These are phyloP conservation scores for Choanephora cucurbitarum DNA, from an alignment of 371 early-diverging fungal genomes.

Conservation along the genomic window DNA sequence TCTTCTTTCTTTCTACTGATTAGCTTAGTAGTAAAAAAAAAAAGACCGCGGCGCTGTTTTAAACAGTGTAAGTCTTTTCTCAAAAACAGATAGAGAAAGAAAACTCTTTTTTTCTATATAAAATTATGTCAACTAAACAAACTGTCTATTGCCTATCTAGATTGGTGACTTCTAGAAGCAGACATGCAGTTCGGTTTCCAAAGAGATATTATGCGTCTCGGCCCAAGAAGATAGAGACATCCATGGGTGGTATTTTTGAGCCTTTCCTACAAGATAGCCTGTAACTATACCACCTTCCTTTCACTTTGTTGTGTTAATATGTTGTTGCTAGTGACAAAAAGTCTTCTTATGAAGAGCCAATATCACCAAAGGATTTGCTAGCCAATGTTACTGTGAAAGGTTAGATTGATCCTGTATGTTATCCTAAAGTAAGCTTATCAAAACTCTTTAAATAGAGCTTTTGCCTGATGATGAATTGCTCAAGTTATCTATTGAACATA, in stretches of 20 bases:
- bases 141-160: neutral
- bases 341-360: conserved; percentile 1
- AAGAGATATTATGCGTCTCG: conserved; percentile 20
- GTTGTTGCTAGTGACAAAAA: conserved; percentile 7
- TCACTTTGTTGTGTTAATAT: no score
- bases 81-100: no score
- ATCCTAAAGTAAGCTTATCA: neutral
- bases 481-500: conserved; percentile 23
- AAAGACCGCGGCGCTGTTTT: neutral
- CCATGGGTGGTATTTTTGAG: conserved; percentile 46
- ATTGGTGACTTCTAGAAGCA: conserved; percentile 4
- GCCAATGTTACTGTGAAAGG: conserved; percentile 21
- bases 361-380: conserved; percentile 12
- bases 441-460: conserved; percentile 15
- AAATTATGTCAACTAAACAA: conserved; percentile 5
- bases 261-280: conserved; percentile 36
- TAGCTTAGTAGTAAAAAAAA: no score
- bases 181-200: neutral
- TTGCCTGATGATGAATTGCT: conserved; percentile 39
- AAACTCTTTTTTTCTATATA: neutral
- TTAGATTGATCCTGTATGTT: neutral
- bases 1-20: no score
- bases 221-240: conserved; percentile 23
- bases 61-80: neutral
- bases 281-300: conserved; percentile 2